Conservation (phyloP, 2,329 filamentous ascomycete genomes). For the Helicocarpus griseus region DNA sequence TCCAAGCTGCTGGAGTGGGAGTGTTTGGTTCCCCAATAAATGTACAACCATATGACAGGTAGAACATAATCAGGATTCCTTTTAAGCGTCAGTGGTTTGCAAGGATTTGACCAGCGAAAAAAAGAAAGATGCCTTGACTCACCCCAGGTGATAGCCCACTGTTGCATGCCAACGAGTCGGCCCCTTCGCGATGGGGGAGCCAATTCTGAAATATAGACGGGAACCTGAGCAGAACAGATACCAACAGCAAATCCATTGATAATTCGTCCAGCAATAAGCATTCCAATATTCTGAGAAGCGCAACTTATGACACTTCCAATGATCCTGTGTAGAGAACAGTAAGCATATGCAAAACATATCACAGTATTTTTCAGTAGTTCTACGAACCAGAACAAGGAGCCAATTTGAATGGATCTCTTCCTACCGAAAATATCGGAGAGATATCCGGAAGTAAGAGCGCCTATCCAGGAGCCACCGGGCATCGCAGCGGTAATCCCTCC, state of each 20-base stretch:
- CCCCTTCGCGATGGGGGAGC: constrained; percentile 34
- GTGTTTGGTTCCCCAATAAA: constrained; percentile 21
- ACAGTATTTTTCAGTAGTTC: constrained; percentile 2
- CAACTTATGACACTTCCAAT: constrained; percentile 26
- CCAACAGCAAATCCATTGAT: constrained; percentile 33
- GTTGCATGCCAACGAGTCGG: constrained; percentile 32
- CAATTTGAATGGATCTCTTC: constrained; percentile 32
- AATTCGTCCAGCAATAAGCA: constrained; percentile 29
- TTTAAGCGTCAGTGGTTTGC: constrained; percentile 11
- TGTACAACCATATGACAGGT: constrained; percentile 32
- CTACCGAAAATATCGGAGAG: constrained; percentile 28
- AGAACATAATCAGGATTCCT: constrained; percentile 35
- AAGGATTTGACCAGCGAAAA: constrained; percentile 13
- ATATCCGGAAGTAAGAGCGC: constrained; percentile 37
- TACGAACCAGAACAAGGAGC: constrained; percentile 24
- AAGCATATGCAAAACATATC: neutral
- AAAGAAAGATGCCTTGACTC: constrained; percentile 10
- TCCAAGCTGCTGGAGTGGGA: constrained; percentile 44
- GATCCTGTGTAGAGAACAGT: constrained; percentile 29
- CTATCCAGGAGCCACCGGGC: constrained; percentile 60
- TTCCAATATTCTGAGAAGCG: constrained; percentile 22
- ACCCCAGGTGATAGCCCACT: constrained; percentile 33
- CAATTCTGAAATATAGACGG: constrained; percentile 28
- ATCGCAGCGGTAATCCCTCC: constrained; percentile 61
- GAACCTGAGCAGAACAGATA: constrained; percentile 30